A percentile compares a stretch with the other conserved stretches of the same genome.
Evolutionary conservation across 2,329 filamentous ascomycete genomes (phyloP).

Genomic region (Pezizomycotina sp.): DNA sequence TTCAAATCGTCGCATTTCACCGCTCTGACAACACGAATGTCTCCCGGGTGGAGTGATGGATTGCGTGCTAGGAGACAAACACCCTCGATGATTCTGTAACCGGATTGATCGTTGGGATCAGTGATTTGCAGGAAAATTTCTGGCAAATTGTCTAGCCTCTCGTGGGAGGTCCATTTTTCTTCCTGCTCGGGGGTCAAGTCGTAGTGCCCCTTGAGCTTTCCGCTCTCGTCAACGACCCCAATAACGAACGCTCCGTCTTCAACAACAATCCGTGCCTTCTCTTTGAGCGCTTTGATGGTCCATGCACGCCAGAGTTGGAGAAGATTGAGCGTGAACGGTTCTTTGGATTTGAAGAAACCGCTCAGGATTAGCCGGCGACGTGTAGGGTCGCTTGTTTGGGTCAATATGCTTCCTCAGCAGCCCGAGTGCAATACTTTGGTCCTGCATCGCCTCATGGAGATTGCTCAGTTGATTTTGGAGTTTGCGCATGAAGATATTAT

Average conservation of each 20-base stretch:
- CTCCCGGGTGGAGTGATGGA: constrained; percentile 82
- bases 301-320: constrained; percentile 74
- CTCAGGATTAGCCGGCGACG: constrained; percentile 61
- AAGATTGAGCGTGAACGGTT: constrained; percentile 69
- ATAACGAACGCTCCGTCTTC: constrained; percentile 74
- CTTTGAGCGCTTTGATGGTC: constrained; percentile 77
- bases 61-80: constrained; percentile 77
- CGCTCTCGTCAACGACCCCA: constrained; percentile 76
- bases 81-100: constrained; percentile 52
- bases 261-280: constrained; percentile 74
- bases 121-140: constrained; percentile 82
- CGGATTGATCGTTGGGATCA: constrained; percentile 36
- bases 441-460: constrained; percentile 53
- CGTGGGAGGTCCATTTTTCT: constrained; percentile 25
- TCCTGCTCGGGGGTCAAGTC: too few species aligned
- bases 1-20: constrained; percentile 56
- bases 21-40: constrained; percentile 73
- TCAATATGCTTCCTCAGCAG: constrained; percentile 64
- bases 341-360: constrained; percentile 56
- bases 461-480: constrained; percentile 49
- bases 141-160: constrained; percentile 43
- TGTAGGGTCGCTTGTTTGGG: constrained; percentile 63
- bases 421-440: constrained; percentile 45
- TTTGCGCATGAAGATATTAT: constrained; percentile 49
- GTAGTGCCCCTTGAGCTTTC: constrained; percentile 54